Conservation (phyloP, 2,329 filamentous ascomycete species). For the Botrytis porri region DNA sequence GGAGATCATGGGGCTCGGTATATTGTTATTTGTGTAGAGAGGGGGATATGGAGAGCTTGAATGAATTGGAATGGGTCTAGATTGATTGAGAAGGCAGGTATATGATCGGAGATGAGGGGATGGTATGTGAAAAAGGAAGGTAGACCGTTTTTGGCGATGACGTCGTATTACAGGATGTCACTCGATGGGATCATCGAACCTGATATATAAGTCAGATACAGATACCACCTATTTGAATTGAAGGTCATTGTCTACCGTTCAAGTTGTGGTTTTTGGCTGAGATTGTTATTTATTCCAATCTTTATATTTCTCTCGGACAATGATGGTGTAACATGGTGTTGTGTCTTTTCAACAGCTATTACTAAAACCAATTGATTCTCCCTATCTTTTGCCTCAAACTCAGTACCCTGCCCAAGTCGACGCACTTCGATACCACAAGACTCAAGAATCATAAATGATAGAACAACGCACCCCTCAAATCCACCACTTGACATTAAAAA, state of each 20-base stretch:
- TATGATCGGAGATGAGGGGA: neutral
- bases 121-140: neutral
- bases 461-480: neutral
- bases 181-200: neutral
- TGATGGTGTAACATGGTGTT: fast-evolving
- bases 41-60: neutral
- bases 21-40: no score
- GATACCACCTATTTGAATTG: neutral
- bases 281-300: neutral
- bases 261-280: neutral
- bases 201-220: neutral
- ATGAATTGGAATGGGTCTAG: neutral
- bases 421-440: neutral
- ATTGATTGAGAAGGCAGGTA: neutral
- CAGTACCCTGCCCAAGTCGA: neutral
- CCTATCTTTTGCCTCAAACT: neutral
- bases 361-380: neutral
- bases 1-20: neutral
- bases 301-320: neutral
- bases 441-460: neutral
- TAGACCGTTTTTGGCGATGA: neutral
- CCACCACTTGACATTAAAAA: neutral
- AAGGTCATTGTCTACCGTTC: fast-evolving
- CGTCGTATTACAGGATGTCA: neutral
- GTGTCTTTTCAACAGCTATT: neutral